phyloP scores from a whole-genome alignment of 257 asterid species.

The Anisodus tanguticus region DNA sequence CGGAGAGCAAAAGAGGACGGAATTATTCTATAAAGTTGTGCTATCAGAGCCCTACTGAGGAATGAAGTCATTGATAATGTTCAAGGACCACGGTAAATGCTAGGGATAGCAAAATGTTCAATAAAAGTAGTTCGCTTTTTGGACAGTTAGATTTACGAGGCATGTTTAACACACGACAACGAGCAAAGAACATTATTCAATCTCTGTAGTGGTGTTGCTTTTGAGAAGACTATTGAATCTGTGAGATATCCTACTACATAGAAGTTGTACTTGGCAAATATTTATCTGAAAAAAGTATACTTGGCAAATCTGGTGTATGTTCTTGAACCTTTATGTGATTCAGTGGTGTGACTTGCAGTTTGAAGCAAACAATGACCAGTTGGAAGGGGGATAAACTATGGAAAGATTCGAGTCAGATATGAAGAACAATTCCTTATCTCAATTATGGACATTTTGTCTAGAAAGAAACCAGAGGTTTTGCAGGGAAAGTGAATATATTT shows the following conservation, averaged over 20 bases:
- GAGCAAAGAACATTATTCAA: not conserved
- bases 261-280: not conserved
- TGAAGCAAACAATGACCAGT: slow-evolving; percentile 9
- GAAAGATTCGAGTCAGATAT: not conserved
- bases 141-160: not conserved
- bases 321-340: not conserved
- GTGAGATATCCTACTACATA: slow-evolving; percentile 1
- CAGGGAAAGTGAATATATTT: not conserved
- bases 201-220: not conserved
- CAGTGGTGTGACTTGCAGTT: not conserved
- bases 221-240: not conserved
- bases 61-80: slow-evolving; percentile 6
- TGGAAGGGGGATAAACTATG: not conserved
- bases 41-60: not conserved
- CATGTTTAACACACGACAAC: not conserved
- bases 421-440: not conserved
- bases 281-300: not conserved
- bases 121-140: not conserved
- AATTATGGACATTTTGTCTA: slow-evolving; percentile 3
- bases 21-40: not conserved
- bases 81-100: not conserved
- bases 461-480: slow-evolving; percentile 14
- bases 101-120: not conserved
- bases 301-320: not conserved
- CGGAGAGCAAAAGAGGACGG: not conserved